A percentile compares a stretch with the other conserved stretches of the same genome.
These are phyloP conservation scores for Crithidia brevicula DNA, from an alignment of 208 protist genomes.

Conservation along the genomic window DNA sequence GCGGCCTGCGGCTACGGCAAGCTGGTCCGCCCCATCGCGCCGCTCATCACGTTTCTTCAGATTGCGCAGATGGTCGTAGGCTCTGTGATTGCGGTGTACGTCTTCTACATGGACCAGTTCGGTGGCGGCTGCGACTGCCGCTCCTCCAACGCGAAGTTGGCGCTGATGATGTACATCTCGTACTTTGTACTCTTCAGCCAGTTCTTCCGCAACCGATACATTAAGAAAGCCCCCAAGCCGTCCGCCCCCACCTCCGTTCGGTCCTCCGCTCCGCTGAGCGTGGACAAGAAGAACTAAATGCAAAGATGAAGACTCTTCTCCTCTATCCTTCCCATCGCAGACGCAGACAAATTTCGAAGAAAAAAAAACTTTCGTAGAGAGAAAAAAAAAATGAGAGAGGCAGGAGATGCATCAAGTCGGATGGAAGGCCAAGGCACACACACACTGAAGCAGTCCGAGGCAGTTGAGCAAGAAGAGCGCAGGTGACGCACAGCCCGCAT, in stretches of 20 bases:
- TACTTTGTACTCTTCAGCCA: slow-evolving; percentile 89
- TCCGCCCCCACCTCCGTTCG: neutral
- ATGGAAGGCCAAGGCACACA: too few relatives aligned
- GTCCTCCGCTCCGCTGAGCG: neutral
- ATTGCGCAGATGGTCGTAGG: slow-evolving; percentile 94
- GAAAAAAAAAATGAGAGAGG: too few relatives aligned
- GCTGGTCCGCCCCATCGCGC: slow-evolving; percentile 73
- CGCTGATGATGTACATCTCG: slow-evolving; percentile 84
- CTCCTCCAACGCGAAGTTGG: slow-evolving; percentile 40
- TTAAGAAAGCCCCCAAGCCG: slow-evolving; percentile 37
- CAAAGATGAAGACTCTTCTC: neutral
- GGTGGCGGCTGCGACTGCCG: slow-evolving; percentile 52
- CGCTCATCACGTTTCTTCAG: slow-evolving; percentile 88
- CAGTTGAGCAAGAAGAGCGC: too few relatives aligned
- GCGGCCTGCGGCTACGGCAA: slow-evolving; percentile 60
- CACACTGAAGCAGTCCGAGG: too few relatives aligned
- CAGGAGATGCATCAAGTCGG: too few relatives aligned
- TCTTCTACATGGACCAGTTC: slow-evolving; percentile 37
- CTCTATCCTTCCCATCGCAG: too few relatives aligned
- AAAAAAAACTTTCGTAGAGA: neutral
- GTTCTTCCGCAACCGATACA: slow-evolving; percentile 68
- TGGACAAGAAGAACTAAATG: slow-evolving; percentile 11
- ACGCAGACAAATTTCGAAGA: too few relatives aligned
- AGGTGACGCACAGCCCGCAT: too few relatives aligned
- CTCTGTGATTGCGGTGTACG: slow-evolving; percentile 66